These are phyloP conservation scores for Macroventuria anomochaeta DNA, from an alignment of 2,329 filamentous ascomycete genomes.

Conservation along the genomic window DNA sequence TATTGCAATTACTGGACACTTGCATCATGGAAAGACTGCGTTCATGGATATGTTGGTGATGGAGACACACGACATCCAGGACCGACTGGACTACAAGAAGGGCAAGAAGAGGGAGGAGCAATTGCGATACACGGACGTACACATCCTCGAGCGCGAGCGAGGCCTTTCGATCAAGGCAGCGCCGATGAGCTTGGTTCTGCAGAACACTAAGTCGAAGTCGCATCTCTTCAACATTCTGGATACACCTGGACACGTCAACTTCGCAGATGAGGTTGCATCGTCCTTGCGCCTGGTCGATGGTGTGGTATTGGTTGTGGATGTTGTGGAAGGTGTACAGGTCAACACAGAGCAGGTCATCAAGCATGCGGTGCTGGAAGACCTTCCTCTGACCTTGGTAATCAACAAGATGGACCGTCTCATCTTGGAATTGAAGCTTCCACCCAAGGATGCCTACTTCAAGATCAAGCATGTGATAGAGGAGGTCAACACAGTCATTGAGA, in stretches of 20 bases:
- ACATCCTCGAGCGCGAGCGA: constrained; percentile 85
- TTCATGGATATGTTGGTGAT: constrained; percentile 98
- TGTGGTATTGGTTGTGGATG: constrained; percentile 90
- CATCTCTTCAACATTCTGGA: constrained; percentile 95
- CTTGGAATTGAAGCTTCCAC: constrained; percentile 90
- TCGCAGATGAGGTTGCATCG: constrained; percentile 94
- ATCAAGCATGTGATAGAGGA: constrained; percentile 98
- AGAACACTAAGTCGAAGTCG: constrained; percentile 88
- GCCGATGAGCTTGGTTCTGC: constrained; percentile 92
- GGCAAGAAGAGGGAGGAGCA: constrained; percentile 87
- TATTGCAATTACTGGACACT: constrained; percentile 86
- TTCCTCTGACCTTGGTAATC: constrained; percentile 87
- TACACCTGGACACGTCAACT: constrained; percentile 97
- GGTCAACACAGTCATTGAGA: constrained; percentile 94
- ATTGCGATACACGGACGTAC: constrained; percentile 91
- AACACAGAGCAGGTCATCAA: constrained; percentile 98
- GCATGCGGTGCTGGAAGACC: constrained; percentile 86
- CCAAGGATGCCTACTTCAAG: constrained; percentile 97
- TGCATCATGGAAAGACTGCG: constrained; percentile 97
- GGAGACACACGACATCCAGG: constrained; percentile 88
- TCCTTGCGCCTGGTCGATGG: constrained; percentile 88
- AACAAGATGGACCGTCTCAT: constrained; percentile 98
- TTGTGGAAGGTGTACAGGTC: constrained; percentile 98
- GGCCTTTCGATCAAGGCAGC: constrained; percentile 91
- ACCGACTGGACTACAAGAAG: constrained; percentile 78